phyloP scores from a whole-genome alignment of 1,284 basidiomycete species.

The Fomitopsis pinicola region DNA sequence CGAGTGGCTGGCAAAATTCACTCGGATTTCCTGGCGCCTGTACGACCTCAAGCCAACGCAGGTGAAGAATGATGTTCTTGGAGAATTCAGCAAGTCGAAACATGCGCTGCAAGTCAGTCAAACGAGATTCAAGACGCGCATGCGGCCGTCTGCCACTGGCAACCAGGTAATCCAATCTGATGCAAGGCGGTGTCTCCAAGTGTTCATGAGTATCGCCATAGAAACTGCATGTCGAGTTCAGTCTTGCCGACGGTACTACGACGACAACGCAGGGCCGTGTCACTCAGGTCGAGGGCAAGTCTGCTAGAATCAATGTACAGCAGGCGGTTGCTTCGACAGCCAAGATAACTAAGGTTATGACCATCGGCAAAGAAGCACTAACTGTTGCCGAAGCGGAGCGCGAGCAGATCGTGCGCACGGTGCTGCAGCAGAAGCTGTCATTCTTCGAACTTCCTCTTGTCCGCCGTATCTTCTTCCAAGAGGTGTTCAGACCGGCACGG shows the following conservation, averaged over 20 bases:
- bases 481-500: not conserved
- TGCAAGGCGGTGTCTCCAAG: not conserved
- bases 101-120: constrained; percentile 13
- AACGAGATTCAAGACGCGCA: constrained; percentile 20
- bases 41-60: constrained; percentile 19
- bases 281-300: constrained; percentile 9
- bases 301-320: constrained; percentile 7
- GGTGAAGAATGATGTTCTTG: constrained; percentile 23
- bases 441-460: constrained; percentile 9
- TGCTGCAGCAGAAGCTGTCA: constrained; percentile 3
- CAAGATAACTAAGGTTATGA: constrained; percentile 11
- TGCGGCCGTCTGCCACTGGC: constrained; percentile 3
- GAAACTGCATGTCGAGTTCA: constrained; percentile 4
- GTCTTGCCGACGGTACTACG: not conserved
- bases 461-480: constrained; percentile 2
- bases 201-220: not conserved
- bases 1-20: constrained; percentile 12
- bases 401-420: constrained; percentile 2
- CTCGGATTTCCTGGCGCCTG: constrained; percentile 17
- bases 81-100: constrained; percentile 2
- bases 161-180: constrained; percentile 12
- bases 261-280: constrained; percentile 3
- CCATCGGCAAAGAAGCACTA: constrained; percentile 16
- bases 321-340: constrained; percentile 3
- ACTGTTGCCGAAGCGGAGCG: constrained; percentile 14